Percentiles rank a stretch among this genome's conserved stretches.
phyloP scores from a whole-genome alignment of 2,329 filamentous ascomycete species.

The Didymella keratinophila region DNA sequence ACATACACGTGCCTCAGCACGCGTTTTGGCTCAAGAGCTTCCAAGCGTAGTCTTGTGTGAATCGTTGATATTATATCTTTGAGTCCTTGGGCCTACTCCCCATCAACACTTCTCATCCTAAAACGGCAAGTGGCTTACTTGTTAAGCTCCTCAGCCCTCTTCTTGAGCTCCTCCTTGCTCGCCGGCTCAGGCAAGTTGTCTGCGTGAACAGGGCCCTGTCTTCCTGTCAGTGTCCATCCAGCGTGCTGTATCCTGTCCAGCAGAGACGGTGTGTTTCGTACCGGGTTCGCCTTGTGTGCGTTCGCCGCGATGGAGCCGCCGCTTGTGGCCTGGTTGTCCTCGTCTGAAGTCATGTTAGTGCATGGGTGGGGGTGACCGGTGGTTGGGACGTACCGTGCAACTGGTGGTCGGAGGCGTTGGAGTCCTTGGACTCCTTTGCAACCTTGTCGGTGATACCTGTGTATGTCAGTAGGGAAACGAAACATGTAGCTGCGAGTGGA shows the following conservation, averaged over 20 bases:
- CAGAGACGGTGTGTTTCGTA: slow-evolving; percentile 30
- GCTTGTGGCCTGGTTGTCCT: slow-evolving; percentile 43
- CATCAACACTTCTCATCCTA: neutral
- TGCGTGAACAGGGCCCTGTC: slow-evolving; percentile 55
- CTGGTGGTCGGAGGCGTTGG: slow-evolving; percentile 48
- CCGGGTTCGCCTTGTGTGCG: slow-evolving; percentile 54
- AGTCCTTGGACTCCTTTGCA: slow-evolving; percentile 55
- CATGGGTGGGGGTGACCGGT: slow-evolving; percentile 11
- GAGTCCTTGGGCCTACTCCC: slow-evolving; percentile 4
- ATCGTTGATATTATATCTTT: slow-evolving; percentile 8
- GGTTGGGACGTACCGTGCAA: slow-evolving; percentile 40
- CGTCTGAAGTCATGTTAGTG: slow-evolving; percentile 23
- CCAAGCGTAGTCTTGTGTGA: neutral
- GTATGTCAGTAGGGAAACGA: neutral
- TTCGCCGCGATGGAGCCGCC: slow-evolving; percentile 46
- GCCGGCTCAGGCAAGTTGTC: slow-evolving; percentile 55
- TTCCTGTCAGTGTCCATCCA: slow-evolving; percentile 17
- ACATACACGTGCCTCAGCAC: neutral
- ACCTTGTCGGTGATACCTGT: slow-evolving; percentile 56
- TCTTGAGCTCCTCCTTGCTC: slow-evolving; percentile 60
- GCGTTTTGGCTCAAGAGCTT: neutral
- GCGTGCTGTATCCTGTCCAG: slow-evolving; percentile 6
- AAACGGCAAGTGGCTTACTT: slow-evolving; percentile 44
- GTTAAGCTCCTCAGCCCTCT: slow-evolving; percentile 60
- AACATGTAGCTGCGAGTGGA: too few species aligned